Conservation (phyloP, 2,329 filamentous ascomycete genomes). For the Fusarium sp. region DNA sequence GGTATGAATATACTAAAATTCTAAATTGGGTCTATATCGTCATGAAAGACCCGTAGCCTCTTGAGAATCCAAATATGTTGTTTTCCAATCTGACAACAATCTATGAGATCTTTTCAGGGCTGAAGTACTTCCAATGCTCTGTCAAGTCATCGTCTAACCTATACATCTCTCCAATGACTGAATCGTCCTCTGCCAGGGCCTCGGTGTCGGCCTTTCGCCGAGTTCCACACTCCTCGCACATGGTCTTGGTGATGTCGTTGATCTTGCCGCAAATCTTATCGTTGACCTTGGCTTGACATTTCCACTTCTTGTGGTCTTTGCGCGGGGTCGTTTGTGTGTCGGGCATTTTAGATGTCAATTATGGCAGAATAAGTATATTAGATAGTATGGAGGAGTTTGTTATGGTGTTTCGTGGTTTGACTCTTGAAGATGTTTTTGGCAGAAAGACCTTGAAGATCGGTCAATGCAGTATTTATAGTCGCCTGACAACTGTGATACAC, state of each 20-base stretch:
- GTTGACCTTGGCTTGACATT: background rate
- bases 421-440: background rate
- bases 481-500: background rate
- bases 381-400: background rate
- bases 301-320: constrained; percentile 25
- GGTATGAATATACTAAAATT: no score
- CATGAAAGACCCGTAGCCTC: background rate
- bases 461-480: background rate
- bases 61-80: no score
- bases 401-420: background rate
- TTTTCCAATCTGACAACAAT: no score
- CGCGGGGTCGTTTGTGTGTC: background rate
- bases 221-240: background rate
- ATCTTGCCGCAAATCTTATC: background rate
- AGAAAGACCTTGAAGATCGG: background rate
- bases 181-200: background rate
- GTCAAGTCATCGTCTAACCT: background rate
- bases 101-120: background rate
- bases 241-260: background rate
- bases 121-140: constrained; percentile 2
- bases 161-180: constrained; percentile 4
- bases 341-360: background rate
- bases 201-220: background rate
- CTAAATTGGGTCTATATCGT: background rate
- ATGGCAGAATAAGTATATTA: no score